A percentile compares a stretch with the other conserved stretches of the same genome.
Conservation (phyloP, 495 filamentous ascomycete species). For the Lophiostoma macrostomum region DNA sequence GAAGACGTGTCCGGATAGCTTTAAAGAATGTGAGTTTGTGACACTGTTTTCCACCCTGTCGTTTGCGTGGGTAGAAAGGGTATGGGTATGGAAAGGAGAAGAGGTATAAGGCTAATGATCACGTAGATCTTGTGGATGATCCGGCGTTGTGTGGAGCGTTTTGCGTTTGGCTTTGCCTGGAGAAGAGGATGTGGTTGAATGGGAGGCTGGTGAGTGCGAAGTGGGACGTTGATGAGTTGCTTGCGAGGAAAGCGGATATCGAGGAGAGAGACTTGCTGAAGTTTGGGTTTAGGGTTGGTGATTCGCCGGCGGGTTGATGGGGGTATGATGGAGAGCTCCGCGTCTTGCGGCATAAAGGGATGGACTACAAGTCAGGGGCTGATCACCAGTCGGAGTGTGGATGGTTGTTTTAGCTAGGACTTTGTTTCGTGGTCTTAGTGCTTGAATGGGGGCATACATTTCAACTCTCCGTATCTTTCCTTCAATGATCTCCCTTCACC, state of each 20-base stretch:
- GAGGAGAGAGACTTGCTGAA: slow-evolving; percentile 22
- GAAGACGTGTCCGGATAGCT: slow-evolving; percentile 28
- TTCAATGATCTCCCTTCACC: too few species aligned
- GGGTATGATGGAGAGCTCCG: too few species aligned
- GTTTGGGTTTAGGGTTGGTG: slow-evolving; percentile 22
- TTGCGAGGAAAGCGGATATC: slow-evolving; percentile 19
- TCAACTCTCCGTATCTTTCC: too few species aligned
- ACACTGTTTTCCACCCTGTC: too few species aligned
- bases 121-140: slow-evolving; percentile 28
- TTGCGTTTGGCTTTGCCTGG: slow-evolving; percentile 22
- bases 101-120: neutral
- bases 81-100: neutral
- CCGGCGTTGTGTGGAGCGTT: slow-evolving; percentile 32
- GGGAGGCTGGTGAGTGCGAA: slow-evolving; percentile 17
- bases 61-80: neutral
- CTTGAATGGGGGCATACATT: too few species aligned
- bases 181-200: slow-evolving; percentile 29
- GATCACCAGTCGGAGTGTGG: too few species aligned
- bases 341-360: too few species aligned
- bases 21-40: slow-evolving; percentile 31
- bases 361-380: too few species aligned
- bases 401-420: too few species aligned
- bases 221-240: slow-evolving; percentile 31
- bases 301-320: too few species aligned
- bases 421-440: too few species aligned